These are phyloP conservation scores for Prunus davidiana DNA, from an alignment of 306 rosid genomes.

Conservation along the genomic window DNA sequence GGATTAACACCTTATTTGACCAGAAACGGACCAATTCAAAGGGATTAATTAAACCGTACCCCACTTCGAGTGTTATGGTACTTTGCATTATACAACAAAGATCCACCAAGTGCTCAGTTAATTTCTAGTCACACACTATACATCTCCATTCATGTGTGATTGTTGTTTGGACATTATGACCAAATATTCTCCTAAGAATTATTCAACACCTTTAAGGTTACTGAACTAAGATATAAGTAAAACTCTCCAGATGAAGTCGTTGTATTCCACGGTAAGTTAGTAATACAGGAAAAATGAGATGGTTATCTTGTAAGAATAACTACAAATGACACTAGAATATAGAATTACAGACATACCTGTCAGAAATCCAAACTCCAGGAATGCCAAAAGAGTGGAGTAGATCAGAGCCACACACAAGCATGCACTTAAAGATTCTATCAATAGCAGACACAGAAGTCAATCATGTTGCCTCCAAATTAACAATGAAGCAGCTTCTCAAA, in stretches of 20 bases:
- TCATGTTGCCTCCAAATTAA: background rate
- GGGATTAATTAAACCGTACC: background rate
- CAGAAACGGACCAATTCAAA: background rate
- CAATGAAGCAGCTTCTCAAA: constrained; percentile 2
- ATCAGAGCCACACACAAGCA: constrained; percentile 94
- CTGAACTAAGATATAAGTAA: background rate
- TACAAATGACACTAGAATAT: background rate
- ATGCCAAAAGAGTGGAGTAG: constrained; percentile 69
- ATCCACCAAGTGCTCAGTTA: background rate
- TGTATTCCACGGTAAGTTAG: background rate
- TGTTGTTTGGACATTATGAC: background rate
- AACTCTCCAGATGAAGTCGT: background rate
- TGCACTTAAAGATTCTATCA: constrained; percentile 72
- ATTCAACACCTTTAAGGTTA: background rate
- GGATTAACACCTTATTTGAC: background rate
- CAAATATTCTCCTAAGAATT: background rate
- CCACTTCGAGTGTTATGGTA: background rate
- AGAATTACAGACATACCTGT: constrained; percentile 46
- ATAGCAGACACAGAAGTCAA: constrained; percentile 17
- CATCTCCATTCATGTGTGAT: background rate
- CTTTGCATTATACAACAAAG: background rate
- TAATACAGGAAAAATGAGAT: background rate
- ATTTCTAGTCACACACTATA: background rate
- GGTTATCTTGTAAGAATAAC: background rate
- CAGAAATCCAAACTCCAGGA: constrained; percentile 75